Conservation (phyloP, 1,139 yeast genomes). For the Sugiyamaella castrensis region DNA sequence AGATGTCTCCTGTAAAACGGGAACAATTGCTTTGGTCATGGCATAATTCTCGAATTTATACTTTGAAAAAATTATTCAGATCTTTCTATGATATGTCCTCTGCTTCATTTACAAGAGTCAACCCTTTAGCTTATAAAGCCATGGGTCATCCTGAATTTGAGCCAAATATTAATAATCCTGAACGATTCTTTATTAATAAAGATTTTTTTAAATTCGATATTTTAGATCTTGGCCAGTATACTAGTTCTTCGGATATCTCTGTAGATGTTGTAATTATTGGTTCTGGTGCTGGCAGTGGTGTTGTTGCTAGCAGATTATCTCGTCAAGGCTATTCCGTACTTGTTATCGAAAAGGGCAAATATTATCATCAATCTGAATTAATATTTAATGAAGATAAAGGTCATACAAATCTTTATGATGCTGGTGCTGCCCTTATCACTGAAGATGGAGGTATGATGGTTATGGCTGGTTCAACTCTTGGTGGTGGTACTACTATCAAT, state of each 20-base stretch:
- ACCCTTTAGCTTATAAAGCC: constrained; percentile 22
- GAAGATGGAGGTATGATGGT: constrained; percentile 42
- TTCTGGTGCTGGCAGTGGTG: constrained; percentile 60
- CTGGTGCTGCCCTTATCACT: constrained; percentile 38
- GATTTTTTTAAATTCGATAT: constrained; percentile 14
- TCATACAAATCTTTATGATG: constrained; percentile 43
- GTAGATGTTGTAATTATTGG: constrained; percentile 52
- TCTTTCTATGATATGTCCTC: constrained; percentile 21
- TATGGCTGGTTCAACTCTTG: constrained; percentile 56
- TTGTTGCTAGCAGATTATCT: constrained; percentile 51
- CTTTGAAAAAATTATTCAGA: constrained; percentile 24
- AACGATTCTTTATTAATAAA: constrained; percentile 6
- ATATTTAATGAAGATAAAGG: constrained; percentile 45
- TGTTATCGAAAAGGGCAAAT: constrained; percentile 54
- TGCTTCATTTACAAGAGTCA: constrained; percentile 19
- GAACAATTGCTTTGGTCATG: constrained; percentile 23
- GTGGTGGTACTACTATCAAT: constrained; percentile 61
- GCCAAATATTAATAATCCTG: constrained; percentile 16
- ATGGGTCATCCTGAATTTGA: constrained; percentile 28
- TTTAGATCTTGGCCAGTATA: constrained; percentile 21
- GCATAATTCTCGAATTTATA: constrained; percentile 23
- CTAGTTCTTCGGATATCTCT: constrained; percentile 22
- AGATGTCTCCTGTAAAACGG: constrained; percentile 26
- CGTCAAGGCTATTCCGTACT: constrained; percentile 47
- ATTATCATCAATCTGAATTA: constrained; percentile 43